Conservation (phyloP, 1,284 basidiomycete species). For the Cryptococcus sp. region DNA sequence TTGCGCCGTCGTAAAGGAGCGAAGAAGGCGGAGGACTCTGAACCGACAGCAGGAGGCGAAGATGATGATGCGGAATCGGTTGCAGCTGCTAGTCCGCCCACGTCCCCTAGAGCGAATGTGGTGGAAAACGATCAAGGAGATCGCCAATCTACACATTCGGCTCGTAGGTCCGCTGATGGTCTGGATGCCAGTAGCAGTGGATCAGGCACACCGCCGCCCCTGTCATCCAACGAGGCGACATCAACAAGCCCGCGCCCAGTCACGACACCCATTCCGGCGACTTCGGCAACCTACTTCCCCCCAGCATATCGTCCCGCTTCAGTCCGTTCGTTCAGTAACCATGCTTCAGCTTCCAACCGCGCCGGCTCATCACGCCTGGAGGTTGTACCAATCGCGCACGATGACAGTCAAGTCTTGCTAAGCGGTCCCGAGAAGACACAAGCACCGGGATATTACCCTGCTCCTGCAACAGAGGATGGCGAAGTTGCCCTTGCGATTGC, state of each 20-base stretch:
- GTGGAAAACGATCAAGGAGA: neutral
- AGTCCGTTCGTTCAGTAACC: constrained; percentile 28
- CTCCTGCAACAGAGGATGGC: constrained; percentile 49
- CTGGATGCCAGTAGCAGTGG: no score
- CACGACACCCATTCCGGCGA: neutral
- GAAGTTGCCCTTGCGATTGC: constrained; percentile 47
- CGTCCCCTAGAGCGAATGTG: neutral
- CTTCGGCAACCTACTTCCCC: constrained; percentile 33
- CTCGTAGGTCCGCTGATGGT: no score
- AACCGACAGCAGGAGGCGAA: neutral
- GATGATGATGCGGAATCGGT: neutral
- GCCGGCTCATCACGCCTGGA: neutral
- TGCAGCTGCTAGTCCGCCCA: neutral
- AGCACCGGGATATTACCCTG: constrained; percentile 50
- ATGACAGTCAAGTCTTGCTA: neutral
- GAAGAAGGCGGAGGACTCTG: constrained; percentile 13
- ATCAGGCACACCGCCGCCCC: no score
- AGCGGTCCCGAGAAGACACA: constrained; percentile 42
- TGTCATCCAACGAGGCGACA: constrained; percentile 1
- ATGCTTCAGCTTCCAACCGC: neutral
- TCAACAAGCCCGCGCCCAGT: neutral
- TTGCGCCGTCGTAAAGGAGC: constrained; percentile 7
- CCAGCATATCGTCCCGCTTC: constrained; percentile 52
- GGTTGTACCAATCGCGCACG: neutral
- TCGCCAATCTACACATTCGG: neutral